phyloP scores from a whole-genome alignment of 2,329 filamentous ascomycete species.

The Parascedosporium putredinis region DNA sequence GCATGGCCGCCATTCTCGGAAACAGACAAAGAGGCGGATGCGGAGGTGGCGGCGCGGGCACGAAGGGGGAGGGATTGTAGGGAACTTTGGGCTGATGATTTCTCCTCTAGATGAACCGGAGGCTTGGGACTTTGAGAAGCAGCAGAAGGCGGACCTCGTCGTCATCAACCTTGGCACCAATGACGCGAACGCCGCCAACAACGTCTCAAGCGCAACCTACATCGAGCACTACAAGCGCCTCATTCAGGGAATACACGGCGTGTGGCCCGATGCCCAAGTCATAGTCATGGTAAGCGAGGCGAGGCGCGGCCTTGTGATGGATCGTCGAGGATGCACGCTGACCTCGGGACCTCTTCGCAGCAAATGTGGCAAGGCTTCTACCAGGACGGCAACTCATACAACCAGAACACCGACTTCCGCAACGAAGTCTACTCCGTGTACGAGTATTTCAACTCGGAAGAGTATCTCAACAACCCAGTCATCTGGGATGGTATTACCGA shows the following conservation, averaged over 20 bases:
- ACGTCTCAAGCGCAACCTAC: conserved; percentile 26
- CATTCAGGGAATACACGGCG: conserved; percentile 34
- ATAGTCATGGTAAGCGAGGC: conserved; percentile 27
- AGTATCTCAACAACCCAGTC: conserved; percentile 27
- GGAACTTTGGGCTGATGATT: too few relatives aligned
- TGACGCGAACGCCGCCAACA: conserved; percentile 31
- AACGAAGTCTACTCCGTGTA: conserved; percentile 40
- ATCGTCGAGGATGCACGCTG: neutral
- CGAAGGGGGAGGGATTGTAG: too few relatives aligned
- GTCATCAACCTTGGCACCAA: conserved; percentile 38
- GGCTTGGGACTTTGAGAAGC: conserved; percentile 32
- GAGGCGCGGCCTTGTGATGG: neutral
- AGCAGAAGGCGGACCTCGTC: conserved; percentile 31
- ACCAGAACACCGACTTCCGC: conserved; percentile 34
- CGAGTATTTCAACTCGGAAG: conserved; percentile 38
- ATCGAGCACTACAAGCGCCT: conserved; percentile 31
- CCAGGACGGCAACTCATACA: conserved; percentile 37
- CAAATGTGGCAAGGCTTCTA: conserved; percentile 45
- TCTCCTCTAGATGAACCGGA: conserved; percentile 30
- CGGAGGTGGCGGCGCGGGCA: too few relatives aligned
- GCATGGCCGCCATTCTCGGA: too few relatives aligned
- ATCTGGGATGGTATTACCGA: conserved; percentile 30
- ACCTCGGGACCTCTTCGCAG: conserved; percentile 20
- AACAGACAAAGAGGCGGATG: too few relatives aligned
- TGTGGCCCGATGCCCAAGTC: conserved; percentile 34